phyloP scores from a whole-genome alignment of 2,329 filamentous ascomycete genomes.

The Fusarium sp. region DNA sequence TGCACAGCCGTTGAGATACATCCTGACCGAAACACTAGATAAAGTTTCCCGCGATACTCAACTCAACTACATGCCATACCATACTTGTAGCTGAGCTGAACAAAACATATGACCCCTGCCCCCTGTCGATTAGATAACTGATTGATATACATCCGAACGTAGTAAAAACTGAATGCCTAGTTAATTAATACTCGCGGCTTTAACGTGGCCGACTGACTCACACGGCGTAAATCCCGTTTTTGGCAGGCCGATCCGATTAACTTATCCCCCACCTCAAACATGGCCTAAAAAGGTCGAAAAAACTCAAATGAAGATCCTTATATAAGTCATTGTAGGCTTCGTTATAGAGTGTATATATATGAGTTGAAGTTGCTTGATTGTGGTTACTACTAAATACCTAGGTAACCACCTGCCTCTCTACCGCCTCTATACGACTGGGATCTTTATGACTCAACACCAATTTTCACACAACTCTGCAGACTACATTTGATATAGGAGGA shows the following conservation, averaged over 20 bases:
- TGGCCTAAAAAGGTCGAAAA: slow-evolving; percentile 4
- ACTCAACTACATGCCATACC: background rate
- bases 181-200: slow-evolving; percentile 4
- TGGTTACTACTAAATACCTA: background rate
- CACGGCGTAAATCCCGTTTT: slow-evolving; percentile 31
- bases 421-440: background rate
- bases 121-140: background rate
- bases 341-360: too few relatives aligned
- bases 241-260: slow-evolving; percentile 28
- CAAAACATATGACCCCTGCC: background rate
- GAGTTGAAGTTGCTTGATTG: background rate
- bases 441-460: background rate
- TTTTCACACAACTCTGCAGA: background rate
- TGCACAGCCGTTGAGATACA: background rate
- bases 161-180: background rate
- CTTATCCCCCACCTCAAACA: slow-evolving; percentile 1
- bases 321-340: background rate
- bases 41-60: background rate
- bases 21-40: background rate
- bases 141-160: too few relatives aligned
- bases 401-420: too few relatives aligned
- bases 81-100: background rate
- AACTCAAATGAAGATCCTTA: background rate
- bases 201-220: slow-evolving; percentile 36
- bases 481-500: background rate